Conservation (phyloP, 345 rosid species). For the Eucalyptus regnans region DNA sequence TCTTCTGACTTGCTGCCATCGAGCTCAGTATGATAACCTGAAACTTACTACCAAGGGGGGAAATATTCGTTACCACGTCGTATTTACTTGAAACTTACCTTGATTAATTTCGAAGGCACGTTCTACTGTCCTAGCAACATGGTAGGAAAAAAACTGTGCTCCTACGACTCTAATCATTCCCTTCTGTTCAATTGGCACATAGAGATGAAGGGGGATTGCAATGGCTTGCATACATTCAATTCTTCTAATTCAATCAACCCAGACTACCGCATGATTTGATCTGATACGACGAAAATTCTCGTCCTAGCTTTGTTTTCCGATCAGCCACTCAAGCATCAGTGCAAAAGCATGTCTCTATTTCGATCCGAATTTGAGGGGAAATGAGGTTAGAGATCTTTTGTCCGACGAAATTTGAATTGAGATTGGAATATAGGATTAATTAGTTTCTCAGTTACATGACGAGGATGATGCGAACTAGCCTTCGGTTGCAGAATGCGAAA, state of each 20-base stretch:
- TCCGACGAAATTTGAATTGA: neutral
- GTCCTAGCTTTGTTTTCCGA: neutral
- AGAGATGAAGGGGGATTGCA: neutral
- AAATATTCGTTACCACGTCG: too few species aligned
- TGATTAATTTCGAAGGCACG: too few species aligned
- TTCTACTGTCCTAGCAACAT: neutral
- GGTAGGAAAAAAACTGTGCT: neutral
- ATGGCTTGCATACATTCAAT: neutral
- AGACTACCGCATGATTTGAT: neutral
- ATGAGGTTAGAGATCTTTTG: neutral
- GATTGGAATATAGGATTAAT: neutral
- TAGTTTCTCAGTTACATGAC: neutral
- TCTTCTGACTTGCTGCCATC: too few species aligned
- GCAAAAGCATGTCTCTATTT: neutral
- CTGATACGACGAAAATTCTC: neutral
- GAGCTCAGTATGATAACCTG: too few species aligned
- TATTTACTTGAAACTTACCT: too few species aligned
- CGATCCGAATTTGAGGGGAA: neutral
- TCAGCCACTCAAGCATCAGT: neutral
- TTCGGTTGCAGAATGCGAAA: neutral
- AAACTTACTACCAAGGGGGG: too few species aligned
- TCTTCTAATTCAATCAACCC: neutral
- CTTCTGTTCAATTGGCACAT: neutral
- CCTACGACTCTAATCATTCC: neutral
- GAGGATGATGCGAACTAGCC: neutral